Base-by-base conservation (phyloP, 2,329 filamentous ascomycete genomes). In the Talaromyces verruculosus region DNA sequence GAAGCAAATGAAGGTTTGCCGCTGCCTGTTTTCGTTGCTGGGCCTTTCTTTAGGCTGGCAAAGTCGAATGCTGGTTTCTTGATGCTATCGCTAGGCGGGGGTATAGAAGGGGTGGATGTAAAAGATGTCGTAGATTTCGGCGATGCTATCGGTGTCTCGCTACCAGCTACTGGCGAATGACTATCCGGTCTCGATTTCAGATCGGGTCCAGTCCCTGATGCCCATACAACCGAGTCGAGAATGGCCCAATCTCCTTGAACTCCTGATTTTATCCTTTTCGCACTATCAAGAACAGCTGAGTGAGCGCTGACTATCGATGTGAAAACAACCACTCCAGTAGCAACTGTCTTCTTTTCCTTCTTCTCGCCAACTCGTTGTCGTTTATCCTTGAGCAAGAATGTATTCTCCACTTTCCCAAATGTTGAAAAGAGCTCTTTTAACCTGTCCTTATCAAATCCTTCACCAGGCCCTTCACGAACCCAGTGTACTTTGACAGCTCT, bases 401-500 rank as follows among this genome's bases (percentile, higher is more conserved):
- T 77, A 67, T 82, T 84, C 67, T 88, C 85, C 13, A 89, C 78
- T 55, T 81, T 79, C n/a, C 86, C 87, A 70, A 87, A 88, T 17
- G 78, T 75, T 1, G 76, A 74, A 72, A 88, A 88, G 15, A 85
- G 75, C 6, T 72, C 69, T 35, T 71, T 71, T 11, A 88, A 69
- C 10, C 76, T 75, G 1, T 83, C 80, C 62, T 82, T 81, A 69
- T 84, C 83, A 66, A 87, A 76, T 1, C 78, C 73, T 6, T 78
- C 72, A 0, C 80, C 79, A 10, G 74, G 75, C 17, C 79, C 83
- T 66, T 85, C 82, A 30, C 83, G 76, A 8, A 79, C 71, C 80
- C 85, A 88, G 6, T 85, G 83, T 13, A 88, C 78, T 70, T 85
- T 88, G 68, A 89, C 77, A 5, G 84, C 84, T 30, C 87, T 82